Evolutionary conservation across 768 basidiomycete species (phyloP), one percentile per base, ranked within the genome.

Genomic region (Serendipita sp.): DNA sequence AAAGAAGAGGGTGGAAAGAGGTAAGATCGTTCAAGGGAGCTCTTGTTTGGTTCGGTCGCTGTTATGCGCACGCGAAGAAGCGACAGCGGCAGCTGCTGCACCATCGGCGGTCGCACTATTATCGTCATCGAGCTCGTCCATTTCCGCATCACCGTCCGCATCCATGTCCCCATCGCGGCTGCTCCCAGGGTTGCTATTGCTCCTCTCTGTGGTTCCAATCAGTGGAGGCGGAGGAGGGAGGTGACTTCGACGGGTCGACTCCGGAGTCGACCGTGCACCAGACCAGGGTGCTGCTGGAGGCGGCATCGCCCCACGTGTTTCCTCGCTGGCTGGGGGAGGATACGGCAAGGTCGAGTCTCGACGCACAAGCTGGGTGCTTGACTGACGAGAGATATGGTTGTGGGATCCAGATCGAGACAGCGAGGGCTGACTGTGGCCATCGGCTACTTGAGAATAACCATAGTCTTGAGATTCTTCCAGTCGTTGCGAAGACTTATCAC

Each of bases 141-240:
- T 74, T 63, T 78, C 78, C 0, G 71, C 71, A 15, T 73, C 72
- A 5, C 58, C 72, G 18, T 73, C 64, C 13, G 63, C 64, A 44
- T 67, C 64, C 44, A 36, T 60, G 36, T 67, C 64, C 10, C 43
- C 64, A 36, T 62, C 64, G 23, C 29, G 40, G 68, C 31, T 68
- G 65, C 16, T n/a, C 50, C 18, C 11, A 2, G 29, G 44, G 64
- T 16, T 68, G 63, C 3, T 29, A 68, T 23, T 60, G 46, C 29
- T 36, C 13, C 18, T 18, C 53, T 23, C 23, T 23, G 64, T n/a
- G 37, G 36, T 45, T n/a, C 37, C 27, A 37, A 16, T 29, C n/a
- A 10, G 4, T 6, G n/a, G 64, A 53, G 48, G 64, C 11, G 10
- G 52, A 53, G 16, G 31, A 16, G 52, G 52, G 31, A 53, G 52